A percentile compares a stretch with the other conserved stretches of the same genome.
Conservation (phyloP, 225 moss, liverwort and hornwort species). For the Asterella californica region DNA sequence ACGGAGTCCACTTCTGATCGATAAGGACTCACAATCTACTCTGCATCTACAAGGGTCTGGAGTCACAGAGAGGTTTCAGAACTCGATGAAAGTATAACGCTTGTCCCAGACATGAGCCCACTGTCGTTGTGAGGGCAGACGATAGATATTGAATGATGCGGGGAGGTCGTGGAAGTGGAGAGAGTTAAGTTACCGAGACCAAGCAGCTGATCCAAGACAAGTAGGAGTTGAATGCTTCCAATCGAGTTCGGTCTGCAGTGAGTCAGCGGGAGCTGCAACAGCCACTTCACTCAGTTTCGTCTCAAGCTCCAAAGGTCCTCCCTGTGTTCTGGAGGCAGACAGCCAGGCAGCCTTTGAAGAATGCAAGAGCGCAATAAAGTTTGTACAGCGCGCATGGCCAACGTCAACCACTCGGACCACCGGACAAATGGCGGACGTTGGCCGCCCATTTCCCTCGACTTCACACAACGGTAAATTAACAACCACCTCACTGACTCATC, state of each 20-base stretch:
- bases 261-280: background rate
- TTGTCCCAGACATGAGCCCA: too few relatives aligned
- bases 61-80: background rate
- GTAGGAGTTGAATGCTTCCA: background rate
- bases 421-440: slow-evolving; percentile 1
- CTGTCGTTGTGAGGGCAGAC: background rate
- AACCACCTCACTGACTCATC: background rate
- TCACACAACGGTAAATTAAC: slow-evolving; percentile 2
- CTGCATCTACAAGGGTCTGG: background rate
- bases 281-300: background rate
- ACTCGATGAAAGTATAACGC: background rate
- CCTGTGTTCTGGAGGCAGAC: slow-evolving; percentile 3
- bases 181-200: background rate
- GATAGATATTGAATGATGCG: background rate
- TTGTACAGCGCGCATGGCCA: background rate
- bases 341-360: slow-evolving; percentile 10
- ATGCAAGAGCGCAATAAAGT: background rate
- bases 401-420: background rate
- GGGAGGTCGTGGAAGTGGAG: background rate
- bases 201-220: background rate
- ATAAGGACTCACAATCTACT: too few relatives aligned
- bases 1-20: background rate
- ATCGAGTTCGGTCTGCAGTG: background rate
- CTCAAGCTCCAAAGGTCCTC: background rate
- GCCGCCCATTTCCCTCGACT: background rate